Base-by-base conservation (phyloP, 2,329 filamentous ascomycete genomes). In the Elsinoe australis region DNA sequence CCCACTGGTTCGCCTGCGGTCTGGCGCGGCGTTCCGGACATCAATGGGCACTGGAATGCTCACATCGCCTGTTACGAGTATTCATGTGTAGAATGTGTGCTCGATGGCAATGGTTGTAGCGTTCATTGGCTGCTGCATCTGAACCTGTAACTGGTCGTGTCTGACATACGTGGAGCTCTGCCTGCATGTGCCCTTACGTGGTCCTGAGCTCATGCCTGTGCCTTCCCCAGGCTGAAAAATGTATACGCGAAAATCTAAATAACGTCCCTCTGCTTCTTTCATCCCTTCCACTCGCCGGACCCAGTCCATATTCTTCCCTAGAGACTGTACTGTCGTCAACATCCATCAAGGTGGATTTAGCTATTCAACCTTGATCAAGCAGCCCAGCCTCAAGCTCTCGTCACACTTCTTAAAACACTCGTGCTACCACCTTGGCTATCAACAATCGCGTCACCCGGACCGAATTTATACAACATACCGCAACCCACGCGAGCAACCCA, bases 321-420 rank as follows among this genome's bases (percentile, higher is more conserved):
- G 19, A 48, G 49, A 36, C 49, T 47, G 49, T 35, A 44, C 48
- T 51, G 49, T 38, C 34, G 49, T 47, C 49, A 51, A 31, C 28
- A 28, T 51, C 52, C 49, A 55, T 56, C 54, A 53, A 55, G 54
- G 60, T 61, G 60, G 56, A 62, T 59, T 63, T 63, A 57, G 54
- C 53, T 62, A 59, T 61, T 58, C 56, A 57, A 56, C 54, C 57
- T 58, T 56, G 58, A 38, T 53, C 55, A 53, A 52, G 49, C 49
- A 59, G 54, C 58, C 29, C 48, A 50, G 48, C 36, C 38, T 50
- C 39, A 31, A 5, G 9, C 21, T 39, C 35, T 39, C 21, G 21
- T 39, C 35, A 26, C 3, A 26, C 28, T 18, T 29, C 26, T 24
- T n/a, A 26, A 32, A 44, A 12, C 39, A 44, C 28, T 44, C 28